Percentiles rank a stretch among this genome's conserved stretches.
Conservation (phyloP, 2,329 filamentous ascomycete species). For the Clarireedia homoeocarpa region DNA sequence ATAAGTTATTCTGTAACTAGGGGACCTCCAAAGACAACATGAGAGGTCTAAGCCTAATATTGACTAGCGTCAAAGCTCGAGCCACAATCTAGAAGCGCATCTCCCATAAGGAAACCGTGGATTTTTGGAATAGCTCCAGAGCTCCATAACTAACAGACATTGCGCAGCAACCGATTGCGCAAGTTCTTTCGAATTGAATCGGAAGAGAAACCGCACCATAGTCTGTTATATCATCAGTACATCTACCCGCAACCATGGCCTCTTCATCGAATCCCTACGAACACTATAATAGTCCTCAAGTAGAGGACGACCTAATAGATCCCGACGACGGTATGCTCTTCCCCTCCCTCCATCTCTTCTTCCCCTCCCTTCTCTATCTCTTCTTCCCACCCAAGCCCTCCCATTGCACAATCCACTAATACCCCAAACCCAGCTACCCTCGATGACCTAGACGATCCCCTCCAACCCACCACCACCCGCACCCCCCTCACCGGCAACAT, state of each 20-base stretch:
- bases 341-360: not conserved
- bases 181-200: not conserved
- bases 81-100: constrained; percentile 1
- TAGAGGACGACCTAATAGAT: constrained; percentile 66
- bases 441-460: constrained; percentile 88
- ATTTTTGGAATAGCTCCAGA: constrained; percentile 13
- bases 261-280: constrained; percentile 40
- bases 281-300: constrained; percentile 53
- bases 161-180: not conserved
- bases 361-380: not conserved
- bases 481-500: constrained; percentile 83
- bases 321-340: constrained; percentile 61
- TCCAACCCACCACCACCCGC: constrained; percentile 67
- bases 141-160: not conserved
- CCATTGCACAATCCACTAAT: constrained; percentile 1
- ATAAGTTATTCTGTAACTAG: no score
- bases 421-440: constrained; percentile 21
- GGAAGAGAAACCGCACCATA: no score
- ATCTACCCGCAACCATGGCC: constrained; percentile 21
- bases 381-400: not conserved
- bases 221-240: not conserved
- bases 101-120: constrained; percentile 21
- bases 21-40: not conserved
- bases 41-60: constrained; percentile 6
- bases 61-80: not conserved